Base-by-base conservation (phyloP, 164 flowering plant genomes). In the Magnolia changhungtana region DNA sequence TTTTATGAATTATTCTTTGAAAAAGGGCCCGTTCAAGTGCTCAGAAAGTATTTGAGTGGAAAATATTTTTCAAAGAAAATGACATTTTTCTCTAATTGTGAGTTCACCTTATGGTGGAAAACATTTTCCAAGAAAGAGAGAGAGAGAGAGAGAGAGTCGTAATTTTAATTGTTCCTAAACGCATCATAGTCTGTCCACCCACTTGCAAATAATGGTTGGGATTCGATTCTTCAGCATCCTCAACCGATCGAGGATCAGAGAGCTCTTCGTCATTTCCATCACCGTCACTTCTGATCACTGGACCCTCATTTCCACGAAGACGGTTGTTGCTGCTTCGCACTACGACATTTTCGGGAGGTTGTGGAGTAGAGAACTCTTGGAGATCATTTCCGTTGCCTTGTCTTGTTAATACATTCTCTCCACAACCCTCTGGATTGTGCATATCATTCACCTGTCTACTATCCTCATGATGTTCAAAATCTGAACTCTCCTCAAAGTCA, bases 401-500 rank as follows among this genome's bases (percentile, higher is more conserved):
- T 50, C 74, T 67, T 21, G 45, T 58, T 64, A 63, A 19, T 21
- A 37, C n/a, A 31, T 64, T 72, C 27, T 67, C 80, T 61, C 71
- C 79, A 72, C 14, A 49, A 51, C 21, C 74, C 69, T 76, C 80
- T 45, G 8, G 69, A 76, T 67, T 61, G 20, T 73, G 78, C 67
- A 74, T 73, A 24, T 76, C 74, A 69, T 20, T 66, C 21, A 31
- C 31, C 23, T 75, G 81, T 75, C 78, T 49, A 0, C 18, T 51
- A 72, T 58, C 72, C 16, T 76, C 11, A 0, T n/a, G 27, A 61
- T 75, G 64, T 66, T 74, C 58, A 18, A 80, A 74, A 74, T 73
- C 37, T 61, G 81, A 50, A 70, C 16, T 16, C 49, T 75, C 76
- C 77, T 81, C 76, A 37, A 67, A 75, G 63, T 75, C 77, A 59